Conservation (phyloP, 345 rosid species). For the Capsella bursapastoris region DNA sequence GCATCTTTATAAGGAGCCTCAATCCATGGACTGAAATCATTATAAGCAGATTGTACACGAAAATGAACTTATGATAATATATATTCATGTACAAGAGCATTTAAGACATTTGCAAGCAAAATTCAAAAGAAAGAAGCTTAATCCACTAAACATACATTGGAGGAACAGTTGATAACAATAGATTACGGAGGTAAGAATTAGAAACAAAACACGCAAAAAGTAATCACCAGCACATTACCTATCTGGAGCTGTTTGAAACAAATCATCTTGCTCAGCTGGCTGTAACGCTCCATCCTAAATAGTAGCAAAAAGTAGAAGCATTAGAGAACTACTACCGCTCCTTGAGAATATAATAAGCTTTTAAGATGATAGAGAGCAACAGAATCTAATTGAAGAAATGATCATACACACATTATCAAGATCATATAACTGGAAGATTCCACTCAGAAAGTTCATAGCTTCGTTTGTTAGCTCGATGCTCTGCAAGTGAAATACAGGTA, state of each 20-base stretch:
- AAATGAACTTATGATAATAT: constrained; percentile 22
- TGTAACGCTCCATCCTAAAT: constrained; percentile 72
- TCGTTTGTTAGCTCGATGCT: constrained; percentile 72
- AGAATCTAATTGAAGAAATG: constrained; percentile 6
- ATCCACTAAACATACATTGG: constrained; percentile 29
- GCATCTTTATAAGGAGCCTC: constrained; percentile 68
- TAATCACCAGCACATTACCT: constrained; percentile 47
- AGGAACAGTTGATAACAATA: constrained; percentile 18
- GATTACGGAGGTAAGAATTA: constrained; percentile 18
- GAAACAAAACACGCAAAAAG: constrained; percentile 13
- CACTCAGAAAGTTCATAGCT: constrained; percentile 64
- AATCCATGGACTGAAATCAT: constrained; percentile 72
- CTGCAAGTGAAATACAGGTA: constrained; percentile 48
- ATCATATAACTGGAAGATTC: constrained; percentile 70
- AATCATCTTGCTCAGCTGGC: constrained; percentile 65
- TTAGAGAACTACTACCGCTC: constrained; percentile 23
- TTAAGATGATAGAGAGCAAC: constrained; percentile 11
- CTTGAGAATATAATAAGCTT: constrained; percentile 16
- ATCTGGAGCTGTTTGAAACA: constrained; percentile 84
- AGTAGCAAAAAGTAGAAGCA: constrained; percentile 42
- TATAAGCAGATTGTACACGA: constrained; percentile 32
- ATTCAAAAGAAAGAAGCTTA: constrained; percentile 14
- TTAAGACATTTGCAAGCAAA: constrained; percentile 19
- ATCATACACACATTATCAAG: constrained; percentile 63
- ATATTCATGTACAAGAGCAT: constrained; percentile 20